Percentiles rank a stretch among this genome's conserved stretches.
Conservation (phyloP, 768 basidiomycete genomes). For the Suillus plorans region DNA sequence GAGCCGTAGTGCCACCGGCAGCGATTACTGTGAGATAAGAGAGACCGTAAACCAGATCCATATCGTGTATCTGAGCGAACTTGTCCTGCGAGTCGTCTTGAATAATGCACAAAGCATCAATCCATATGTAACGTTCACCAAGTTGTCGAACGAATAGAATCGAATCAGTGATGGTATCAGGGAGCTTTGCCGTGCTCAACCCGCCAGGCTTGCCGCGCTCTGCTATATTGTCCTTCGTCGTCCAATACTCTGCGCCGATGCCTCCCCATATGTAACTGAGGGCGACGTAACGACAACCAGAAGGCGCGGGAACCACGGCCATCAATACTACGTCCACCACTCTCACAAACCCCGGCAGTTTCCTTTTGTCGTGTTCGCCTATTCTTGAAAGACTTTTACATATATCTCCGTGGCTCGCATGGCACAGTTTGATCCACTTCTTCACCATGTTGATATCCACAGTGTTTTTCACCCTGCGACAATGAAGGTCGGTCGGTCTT, state of each 20-base stretch:
- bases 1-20: constrained; percentile 13
- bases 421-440: constrained; percentile 8
- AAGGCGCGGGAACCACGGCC: constrained; percentile 13
- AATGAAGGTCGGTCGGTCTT: constrained; percentile 4
- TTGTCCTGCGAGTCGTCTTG: constrained; percentile 19
- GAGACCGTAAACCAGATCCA: constrained; percentile 20
- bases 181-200: constrained; percentile 12
- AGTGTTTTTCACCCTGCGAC: constrained; percentile 5
- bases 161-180: constrained; percentile 24
- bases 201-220: neutral
- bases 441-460: constrained; percentile 7
- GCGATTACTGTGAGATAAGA: constrained; percentile 22
- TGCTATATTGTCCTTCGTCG: constrained; percentile 1
- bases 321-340: constrained; percentile 6
- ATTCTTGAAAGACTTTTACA: constrained; percentile 4
- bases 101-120: constrained; percentile 25
- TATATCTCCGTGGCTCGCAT: neutral
- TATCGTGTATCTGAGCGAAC: constrained; percentile 17
- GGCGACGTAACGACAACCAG: constrained; percentile 22
- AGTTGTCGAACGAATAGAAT: constrained; percentile 19
- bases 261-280: constrained; percentile 26
- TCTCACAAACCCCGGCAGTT: constrained; percentile 6
- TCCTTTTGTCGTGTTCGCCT: neutral
- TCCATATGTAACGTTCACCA: constrained; percentile 25
- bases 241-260: constrained; percentile 6